Conservation (phyloP, 805 yeast genomes). For the Blastobotrys chiropterorum region DNA sequence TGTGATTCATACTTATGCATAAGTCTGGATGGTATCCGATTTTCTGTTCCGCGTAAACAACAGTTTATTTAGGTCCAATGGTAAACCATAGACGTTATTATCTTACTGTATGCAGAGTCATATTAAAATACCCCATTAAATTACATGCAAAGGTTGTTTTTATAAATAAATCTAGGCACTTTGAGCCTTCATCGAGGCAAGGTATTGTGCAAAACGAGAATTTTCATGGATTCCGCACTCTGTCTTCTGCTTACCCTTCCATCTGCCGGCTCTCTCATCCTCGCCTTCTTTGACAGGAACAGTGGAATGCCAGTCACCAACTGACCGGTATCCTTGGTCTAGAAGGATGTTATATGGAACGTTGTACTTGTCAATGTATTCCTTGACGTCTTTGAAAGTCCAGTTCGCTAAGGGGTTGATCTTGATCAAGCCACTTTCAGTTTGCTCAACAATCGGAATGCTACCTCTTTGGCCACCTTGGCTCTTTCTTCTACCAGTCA, state of each 20-base stretch:
- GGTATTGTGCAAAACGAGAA: constrained; percentile 58
- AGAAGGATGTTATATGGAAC: constrained; percentile 85
- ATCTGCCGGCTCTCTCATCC: constrained; percentile 94
- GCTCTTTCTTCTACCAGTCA: constrained; percentile 84
- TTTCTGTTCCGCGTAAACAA: too few species aligned
- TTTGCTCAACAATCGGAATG: constrained; percentile 74
- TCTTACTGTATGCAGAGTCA: not conserved
- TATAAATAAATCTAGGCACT: not conserved
- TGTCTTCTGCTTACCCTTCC: constrained; percentile 89
- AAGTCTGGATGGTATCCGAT: too few species aligned
- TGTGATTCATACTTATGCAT: too few species aligned
- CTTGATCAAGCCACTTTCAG: constrained; percentile 62
- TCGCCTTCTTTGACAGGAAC: constrained; percentile 85
- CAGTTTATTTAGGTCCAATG: too few species aligned
- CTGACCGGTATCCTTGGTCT: constrained; percentile 81
- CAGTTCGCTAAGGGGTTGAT: constrained; percentile 85
- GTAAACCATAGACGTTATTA: too few species aligned
- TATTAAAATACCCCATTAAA: not conserved
- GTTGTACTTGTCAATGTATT: constrained; percentile 57
- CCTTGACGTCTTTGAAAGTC: constrained; percentile 66
- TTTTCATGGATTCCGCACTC: constrained; percentile 95
- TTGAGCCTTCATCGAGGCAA: constrained; percentile 6
- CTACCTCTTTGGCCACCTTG: constrained; percentile 82
- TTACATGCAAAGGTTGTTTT: not conserved
- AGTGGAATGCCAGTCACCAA: constrained; percentile 95